Evolutionary conservation across 345 rosid genomes (phyloP).

Genomic region (Salix viminalis): DNA sequence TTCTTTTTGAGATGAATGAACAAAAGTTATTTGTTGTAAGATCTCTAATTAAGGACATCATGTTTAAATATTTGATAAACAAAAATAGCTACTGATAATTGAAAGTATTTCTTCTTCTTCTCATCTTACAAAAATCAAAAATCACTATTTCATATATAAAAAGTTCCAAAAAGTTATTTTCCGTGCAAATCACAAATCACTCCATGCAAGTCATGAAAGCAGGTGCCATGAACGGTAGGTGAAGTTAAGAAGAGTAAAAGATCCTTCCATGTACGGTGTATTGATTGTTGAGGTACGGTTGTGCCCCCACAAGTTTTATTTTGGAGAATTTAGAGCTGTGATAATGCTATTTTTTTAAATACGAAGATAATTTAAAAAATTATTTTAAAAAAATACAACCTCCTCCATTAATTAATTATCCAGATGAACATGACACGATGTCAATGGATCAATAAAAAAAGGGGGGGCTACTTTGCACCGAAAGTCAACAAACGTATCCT

Average conservation of each 20-base stretch:
- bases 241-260: neutral
- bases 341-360: too few species aligned
- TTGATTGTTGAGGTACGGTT: conserved; percentile 15
- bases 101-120: too few species aligned
- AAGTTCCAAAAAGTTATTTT: neutral
- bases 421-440: neutral
- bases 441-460: neutral
- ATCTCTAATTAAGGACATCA: too few species aligned
- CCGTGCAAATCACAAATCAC: neutral
- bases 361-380: too few species aligned
- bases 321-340: too few species aligned
- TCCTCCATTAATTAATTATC: neutral
- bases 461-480: conserved; percentile 4
- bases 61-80: too few species aligned
- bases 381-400: too few species aligned
- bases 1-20: too few species aligned
- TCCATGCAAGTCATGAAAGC: neutral
- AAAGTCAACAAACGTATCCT: conserved; percentile 45
- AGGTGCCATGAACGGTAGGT: neutral
- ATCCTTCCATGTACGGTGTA: conserved; percentile 9
- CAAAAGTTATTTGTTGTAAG: too few species aligned
- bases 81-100: too few species aligned
- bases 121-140: neutral
- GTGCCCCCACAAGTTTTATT: neutral
- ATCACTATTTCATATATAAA: neutral